Conservation (phyloP, 495 filamentous ascomycete species). For the Friedmanniomyces endolithicus region DNA sequence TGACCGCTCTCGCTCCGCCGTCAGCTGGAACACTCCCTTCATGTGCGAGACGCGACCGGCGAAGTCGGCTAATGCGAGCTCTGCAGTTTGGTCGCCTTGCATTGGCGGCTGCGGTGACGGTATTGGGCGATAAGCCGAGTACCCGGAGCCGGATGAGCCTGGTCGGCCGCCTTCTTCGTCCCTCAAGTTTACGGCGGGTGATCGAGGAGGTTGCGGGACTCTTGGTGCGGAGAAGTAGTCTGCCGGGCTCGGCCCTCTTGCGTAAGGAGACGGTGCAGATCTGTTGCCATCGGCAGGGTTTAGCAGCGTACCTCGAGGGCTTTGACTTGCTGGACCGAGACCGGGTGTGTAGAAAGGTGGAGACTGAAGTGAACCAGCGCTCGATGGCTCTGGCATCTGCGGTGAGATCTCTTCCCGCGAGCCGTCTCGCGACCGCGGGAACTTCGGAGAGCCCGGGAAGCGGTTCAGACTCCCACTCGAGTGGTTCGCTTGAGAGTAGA, state of each 20-base stretch:
- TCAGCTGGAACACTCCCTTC: conserved; percentile 52
- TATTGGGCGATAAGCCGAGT: conserved; percentile 1
- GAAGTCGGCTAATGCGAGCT: conserved; percentile 58
- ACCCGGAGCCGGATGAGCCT: conserved; percentile 4
- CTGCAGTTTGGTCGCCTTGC: conserved; percentile 33
- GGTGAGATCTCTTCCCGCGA: conserved; percentile 2
- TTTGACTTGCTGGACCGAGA: neutral
- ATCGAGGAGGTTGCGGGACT: neutral
- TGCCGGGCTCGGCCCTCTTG: conserved; percentile 1
- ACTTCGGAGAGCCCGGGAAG: conserved; percentile 1
- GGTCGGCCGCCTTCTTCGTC: neutral
- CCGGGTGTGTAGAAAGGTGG: neutral
- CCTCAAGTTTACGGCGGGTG: neutral
- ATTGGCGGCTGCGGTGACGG: conserved; percentile 1
- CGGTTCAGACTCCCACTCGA: conserved; percentile 12
- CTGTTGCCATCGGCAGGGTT: neutral
- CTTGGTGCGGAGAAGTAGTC: conserved; percentile 8
- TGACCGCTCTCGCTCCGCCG: conserved; percentile 57
- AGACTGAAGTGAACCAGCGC: neutral
- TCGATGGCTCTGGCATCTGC: neutral
- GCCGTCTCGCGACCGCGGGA: neutral
- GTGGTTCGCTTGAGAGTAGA: conserved; percentile 2
- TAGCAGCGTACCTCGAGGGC: neutral
- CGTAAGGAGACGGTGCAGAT: conserved; percentile 2
- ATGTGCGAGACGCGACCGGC: conserved; percentile 52